Percentiles rank a stretch among this genome's conserved stretches.
These are phyloP conservation scores for Triticum aestivum DNA, from an alignment of 176 grass and related monocot genomes.

Conservation along the genomic window DNA sequence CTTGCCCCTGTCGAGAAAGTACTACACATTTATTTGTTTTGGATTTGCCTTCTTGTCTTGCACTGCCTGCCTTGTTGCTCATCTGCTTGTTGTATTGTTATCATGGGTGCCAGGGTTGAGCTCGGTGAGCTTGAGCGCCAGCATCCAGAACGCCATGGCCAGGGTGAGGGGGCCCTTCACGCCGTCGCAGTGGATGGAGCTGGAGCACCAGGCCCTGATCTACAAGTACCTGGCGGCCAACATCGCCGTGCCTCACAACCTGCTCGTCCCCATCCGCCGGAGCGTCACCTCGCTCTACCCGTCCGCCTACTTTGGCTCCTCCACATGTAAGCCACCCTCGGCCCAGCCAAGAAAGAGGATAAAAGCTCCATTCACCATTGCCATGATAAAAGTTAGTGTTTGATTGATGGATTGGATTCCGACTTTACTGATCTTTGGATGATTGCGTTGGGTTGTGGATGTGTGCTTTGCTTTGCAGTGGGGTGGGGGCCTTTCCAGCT, in stretches of 20 bases:
- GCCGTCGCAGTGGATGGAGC: conserved; percentile 90
- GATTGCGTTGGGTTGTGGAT: background rate
- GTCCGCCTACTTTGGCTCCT: conserved; percentile 67
- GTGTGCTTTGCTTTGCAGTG: conserved; percentile 43
- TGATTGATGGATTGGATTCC: background rate
- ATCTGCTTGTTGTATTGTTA: conserved; percentile 21
- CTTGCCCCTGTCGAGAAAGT: too few relatives aligned
- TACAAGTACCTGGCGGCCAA: conserved; percentile 90
- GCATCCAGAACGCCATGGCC: conserved; percentile 68
- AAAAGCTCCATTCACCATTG: conserved; percentile 28
- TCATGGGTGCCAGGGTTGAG: conserved; percentile 34
- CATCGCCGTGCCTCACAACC: conserved; percentile 65
- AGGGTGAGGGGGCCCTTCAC: conserved; percentile 87
- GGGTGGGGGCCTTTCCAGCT: conserved; percentile 89
- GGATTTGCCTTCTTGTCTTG: conserved; percentile 22
- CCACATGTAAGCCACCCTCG: conserved; percentile 48
- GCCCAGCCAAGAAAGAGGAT: too few relatives aligned
- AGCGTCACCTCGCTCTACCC: conserved; percentile 71
- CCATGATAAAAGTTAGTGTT: conserved; percentile 38
- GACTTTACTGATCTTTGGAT: conserved; percentile 26
- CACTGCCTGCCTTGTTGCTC: conserved; percentile 26
- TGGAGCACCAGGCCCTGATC: conserved; percentile 96
- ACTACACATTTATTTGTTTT: conserved; percentile 30
- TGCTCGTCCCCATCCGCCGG: conserved; percentile 76
- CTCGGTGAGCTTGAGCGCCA: conserved; percentile 61